Conservation (phyloP, 2,329 filamentous ascomycete species). For the Thelonectria blattea region DNA sequence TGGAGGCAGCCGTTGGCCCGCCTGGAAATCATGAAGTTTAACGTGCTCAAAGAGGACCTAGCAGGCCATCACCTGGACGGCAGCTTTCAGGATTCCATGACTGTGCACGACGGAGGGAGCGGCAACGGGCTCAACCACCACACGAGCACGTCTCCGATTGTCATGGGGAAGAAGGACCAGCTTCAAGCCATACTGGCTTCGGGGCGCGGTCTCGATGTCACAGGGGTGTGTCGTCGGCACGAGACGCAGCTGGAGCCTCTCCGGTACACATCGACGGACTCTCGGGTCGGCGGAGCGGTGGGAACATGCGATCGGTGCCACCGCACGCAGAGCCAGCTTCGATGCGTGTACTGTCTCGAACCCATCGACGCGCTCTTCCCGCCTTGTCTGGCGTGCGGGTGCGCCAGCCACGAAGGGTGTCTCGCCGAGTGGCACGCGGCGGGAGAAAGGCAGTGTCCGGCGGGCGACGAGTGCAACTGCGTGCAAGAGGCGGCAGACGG, state of each 20-base stretch:
- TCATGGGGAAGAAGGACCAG: constrained; percentile 63
- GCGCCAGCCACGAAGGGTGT: constrained; percentile 65
- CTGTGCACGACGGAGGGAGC: constrained; percentile 47
- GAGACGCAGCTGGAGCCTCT: constrained; percentile 67
- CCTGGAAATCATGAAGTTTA: constrained; percentile 73
- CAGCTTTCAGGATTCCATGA: constrained; percentile 46
- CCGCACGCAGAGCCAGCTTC: constrained; percentile 60
- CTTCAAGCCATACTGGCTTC: constrained; percentile 57
- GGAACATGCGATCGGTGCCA: constrained; percentile 60
- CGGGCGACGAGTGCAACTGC: constrained; percentile 70
- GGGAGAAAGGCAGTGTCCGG: constrained; percentile 64
- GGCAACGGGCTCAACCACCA: constrained; percentile 45
- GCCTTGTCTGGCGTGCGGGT: constrained; percentile 68
- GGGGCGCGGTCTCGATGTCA: constrained; percentile 65
- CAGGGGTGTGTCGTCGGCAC: constrained; percentile 67
- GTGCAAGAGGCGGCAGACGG: constrained; percentile 61
- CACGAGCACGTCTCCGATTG: constrained; percentile 55
- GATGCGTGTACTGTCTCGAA: constrained; percentile 68
- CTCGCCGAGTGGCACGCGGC: constrained; percentile 64
- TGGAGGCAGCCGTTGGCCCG: constrained; percentile 68
- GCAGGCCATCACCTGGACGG: constrained; percentile 38
- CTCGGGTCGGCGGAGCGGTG: constrained; percentile 53
- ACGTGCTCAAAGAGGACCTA: constrained; percentile 60
- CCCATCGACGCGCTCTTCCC: constrained; percentile 65
- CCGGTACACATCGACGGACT: constrained; percentile 51